A percentile compares a stretch with the other conserved stretches of the same genome.
Conservation (phyloP, 1,284 basidiomycete genomes). For the Moniliophthora roreri region DNA sequence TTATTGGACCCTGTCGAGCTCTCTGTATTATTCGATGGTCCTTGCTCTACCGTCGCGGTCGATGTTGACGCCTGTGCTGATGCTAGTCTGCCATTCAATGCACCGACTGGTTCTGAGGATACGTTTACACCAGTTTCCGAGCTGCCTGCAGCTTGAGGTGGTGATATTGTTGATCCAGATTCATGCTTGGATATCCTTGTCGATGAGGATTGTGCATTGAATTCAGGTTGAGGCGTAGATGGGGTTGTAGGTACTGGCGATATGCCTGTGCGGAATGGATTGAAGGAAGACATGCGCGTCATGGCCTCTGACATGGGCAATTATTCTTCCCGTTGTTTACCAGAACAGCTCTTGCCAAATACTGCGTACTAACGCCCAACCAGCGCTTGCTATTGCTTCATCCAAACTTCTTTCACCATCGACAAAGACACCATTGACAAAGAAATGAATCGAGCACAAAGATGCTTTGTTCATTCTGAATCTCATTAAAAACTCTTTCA, state of each 20-base stretch:
- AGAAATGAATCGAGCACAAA: too few species aligned
- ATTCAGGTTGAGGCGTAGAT: not conserved
- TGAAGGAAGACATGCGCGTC: not conserved
- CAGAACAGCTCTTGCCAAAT: too few species aligned
- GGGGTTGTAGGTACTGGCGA: too few species aligned
- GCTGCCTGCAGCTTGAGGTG: not conserved
- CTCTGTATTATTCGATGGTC: not conserved
- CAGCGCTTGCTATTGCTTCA: too few species aligned
- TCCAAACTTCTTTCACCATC: too few species aligned
- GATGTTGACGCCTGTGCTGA: not conserved
- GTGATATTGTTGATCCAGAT: not conserved
- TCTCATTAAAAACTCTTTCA: too few species aligned
- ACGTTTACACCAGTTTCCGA: not conserved
- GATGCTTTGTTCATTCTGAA: too few species aligned
- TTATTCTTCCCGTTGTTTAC: too few species aligned
- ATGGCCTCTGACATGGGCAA: not conserved
- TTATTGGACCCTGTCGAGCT: not conserved
- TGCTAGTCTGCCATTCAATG: not conserved
- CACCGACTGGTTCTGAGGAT: not conserved
- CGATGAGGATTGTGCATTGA: not conserved
- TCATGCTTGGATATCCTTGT: not conserved
- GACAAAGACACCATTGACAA: too few species aligned
- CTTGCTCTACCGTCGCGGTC: not conserved
- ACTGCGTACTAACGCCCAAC: too few species aligned
- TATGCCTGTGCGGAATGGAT: conserved; percentile 2